These are phyloP conservation scores for Phytophthora capsici DNA, from an alignment of 352 stramenopile genomes.

Conservation along the genomic window DNA sequence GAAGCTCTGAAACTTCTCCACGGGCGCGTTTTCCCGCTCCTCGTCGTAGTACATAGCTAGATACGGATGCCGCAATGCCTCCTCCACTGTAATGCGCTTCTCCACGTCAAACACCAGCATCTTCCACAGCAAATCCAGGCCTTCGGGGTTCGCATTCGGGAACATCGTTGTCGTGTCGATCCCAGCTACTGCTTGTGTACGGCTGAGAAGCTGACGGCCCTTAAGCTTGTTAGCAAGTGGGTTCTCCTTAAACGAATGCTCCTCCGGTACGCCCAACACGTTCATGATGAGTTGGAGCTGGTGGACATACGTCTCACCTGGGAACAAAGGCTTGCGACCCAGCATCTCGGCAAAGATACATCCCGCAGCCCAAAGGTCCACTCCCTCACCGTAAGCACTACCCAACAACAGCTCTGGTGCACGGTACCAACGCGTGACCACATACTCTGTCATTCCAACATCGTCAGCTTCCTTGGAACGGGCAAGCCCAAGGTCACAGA, in stretches of 20 bases:
- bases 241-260: constrained; percentile 91
- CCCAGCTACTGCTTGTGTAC: constrained; percentile 78
- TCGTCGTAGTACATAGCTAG: constrained; percentile 90
- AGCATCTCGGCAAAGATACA: constrained; percentile 92
- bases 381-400: constrained; percentile 83
- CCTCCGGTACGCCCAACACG: constrained; percentile 84
- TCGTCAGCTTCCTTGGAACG: constrained; percentile 88
- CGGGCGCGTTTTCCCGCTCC: constrained; percentile 63
- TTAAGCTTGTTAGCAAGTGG: constrained; percentile 89
- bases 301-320: constrained; percentile 87
- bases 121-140: constrained; percentile 86
- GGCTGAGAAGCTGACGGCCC: constrained; percentile 81
- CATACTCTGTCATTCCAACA: constrained; percentile 92
- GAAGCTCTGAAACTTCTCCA: constrained; percentile 88
- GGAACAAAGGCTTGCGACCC: constrained; percentile 85
- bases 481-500: constrained; percentile 96
- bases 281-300: constrained; percentile 92
- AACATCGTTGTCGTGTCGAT: constrained; percentile 87
- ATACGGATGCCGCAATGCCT: constrained; percentile 97
- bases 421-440: constrained; percentile 91
- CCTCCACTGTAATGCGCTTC: constrained; percentile 95
- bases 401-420: constrained; percentile 86
- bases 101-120: constrained; percentile 94
- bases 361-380: constrained; percentile 87
- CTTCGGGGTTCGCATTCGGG: constrained; percentile 87